Conservation (phyloP, 2,329 filamentous ascomycete species). For the Ceratocystis smalleyi region DNA sequence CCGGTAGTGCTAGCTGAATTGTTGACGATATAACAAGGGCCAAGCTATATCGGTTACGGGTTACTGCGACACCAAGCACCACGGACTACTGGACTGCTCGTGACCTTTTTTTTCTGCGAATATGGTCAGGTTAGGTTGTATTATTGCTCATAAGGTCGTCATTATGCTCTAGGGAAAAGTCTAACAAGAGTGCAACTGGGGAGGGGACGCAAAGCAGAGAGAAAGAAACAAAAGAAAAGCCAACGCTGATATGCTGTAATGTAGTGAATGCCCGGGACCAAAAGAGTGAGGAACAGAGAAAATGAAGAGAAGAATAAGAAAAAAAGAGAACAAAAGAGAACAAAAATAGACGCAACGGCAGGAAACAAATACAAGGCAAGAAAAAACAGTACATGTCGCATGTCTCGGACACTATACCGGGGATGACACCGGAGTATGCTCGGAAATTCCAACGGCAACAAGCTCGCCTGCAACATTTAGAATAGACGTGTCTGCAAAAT, state of each 20-base stretch:
- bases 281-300: background rate
- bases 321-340: background rate
- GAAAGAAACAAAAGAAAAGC: background rate
- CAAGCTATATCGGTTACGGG: background rate
- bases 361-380: background rate
- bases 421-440: background rate
- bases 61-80: background rate
- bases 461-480: conserved; percentile 11
- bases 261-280: background rate
- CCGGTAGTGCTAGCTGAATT: too few relatives aligned
- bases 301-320: too few relatives aligned
- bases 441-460: conserved; percentile 7
- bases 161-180: conserved; percentile 2
- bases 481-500: conserved; percentile 6
- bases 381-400: background rate
- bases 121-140: background rate
- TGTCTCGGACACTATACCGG: background rate
- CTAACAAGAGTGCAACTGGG: background rate
- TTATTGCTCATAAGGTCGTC: conserved; percentile 3
- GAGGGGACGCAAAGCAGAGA: background rate
- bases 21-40: background rate
- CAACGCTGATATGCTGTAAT: conserved; percentile 1
- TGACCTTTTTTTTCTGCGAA: background rate
- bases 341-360: background rate
- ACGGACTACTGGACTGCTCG: background rate